Evolutionary conservation across 177 flowering plant species (phyloP).

Genomic region (Tripterygium wilfordii): DNA sequence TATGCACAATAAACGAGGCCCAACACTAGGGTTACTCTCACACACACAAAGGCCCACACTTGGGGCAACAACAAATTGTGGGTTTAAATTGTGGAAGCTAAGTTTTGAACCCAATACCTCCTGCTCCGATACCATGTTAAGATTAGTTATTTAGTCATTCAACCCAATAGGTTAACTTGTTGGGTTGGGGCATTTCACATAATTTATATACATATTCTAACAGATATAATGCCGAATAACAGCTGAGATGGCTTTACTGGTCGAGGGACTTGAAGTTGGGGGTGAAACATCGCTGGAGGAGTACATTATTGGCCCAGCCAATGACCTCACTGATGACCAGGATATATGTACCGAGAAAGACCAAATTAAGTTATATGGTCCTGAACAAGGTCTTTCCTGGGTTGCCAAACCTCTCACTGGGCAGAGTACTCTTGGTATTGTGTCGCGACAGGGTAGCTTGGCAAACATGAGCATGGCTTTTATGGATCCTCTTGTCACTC

Average conservation of each 20-base stretch:
- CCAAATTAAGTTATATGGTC: constrained; percentile 52
- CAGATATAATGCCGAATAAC: constrained; percentile 6
- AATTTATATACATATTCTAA: background rate
- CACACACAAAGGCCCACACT: too few species aligned
- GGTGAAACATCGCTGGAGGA: constrained; percentile 68
- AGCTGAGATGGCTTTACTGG: constrained; percentile 86
- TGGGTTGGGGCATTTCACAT: too few species aligned
- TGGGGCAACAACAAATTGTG: too few species aligned
- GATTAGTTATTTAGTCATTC: background rate
- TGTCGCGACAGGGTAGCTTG: constrained; percentile 64
- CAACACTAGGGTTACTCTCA: too few species aligned
- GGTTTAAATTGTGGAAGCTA: too few species aligned
- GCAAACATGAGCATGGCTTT: constrained; percentile 32
- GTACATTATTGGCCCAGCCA: constrained; percentile 61
- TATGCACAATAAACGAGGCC: too few species aligned
- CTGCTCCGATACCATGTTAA: too few species aligned
- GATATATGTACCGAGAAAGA: constrained; percentile 42
- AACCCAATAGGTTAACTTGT: background rate
- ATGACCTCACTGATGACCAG: constrained; percentile 40
- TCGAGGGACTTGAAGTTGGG: constrained; percentile 79
- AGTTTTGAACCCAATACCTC: too few species aligned
- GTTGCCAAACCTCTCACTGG: constrained; percentile 70
- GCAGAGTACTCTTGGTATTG: constrained; percentile 48
- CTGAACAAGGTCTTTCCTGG: constrained; percentile 72
- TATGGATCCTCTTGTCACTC: constrained; percentile 71